Evolutionary conservation across 2,329 filamentous ascomycete species (phyloP), one percentile per base, ranked within the genome.

Genomic region (Pseudogymnoascus sp.): DNA sequence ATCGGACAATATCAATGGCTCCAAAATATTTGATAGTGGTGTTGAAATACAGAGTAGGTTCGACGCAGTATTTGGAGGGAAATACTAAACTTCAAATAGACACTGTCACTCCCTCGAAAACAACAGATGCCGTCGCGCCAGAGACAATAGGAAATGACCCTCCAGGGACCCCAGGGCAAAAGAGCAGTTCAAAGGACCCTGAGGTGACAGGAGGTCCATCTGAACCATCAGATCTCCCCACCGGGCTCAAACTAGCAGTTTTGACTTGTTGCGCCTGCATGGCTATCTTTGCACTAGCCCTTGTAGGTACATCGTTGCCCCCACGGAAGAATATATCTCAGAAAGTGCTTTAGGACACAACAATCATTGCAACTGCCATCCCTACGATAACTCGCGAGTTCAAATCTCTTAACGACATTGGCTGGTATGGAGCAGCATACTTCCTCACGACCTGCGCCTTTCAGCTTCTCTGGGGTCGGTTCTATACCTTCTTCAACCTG

Each of bases 251-350:
- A 57, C 47, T 57, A 14, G 26, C 10, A 34, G 8, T 31, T 18
- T 31, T 57, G n/a, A n/a, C 18, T 34, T 57, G 26, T 4, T 57
- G 47, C 7, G 26, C 47, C n/a, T 57, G 47, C n/a, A 57, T 57
- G 47, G 47, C 47, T 4, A 57, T 57, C 26, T 57, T 57, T 5
- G 26, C 10, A 16, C 47, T 12, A 12, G 47, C 47, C 3, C 26
- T 57, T 34, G 47, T 57, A 57, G 4, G 47, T 31, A 77, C 80
- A 54, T 71, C 79, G 21, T 63, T 78, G 4, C 77, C 78, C 21
- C 69, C 81, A 5, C 72, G 76, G 4, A 67, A 79, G 51, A 74
- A 73, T 63, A 72, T 80, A 37, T 80, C 80, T 67, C 72, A 80
- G 10, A 29, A 10, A n/a, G 71, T 78, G 31, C 73, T 77, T 31